Base-by-base conservation (phyloP, 2,329 filamentous ascomycete genomes). In the Arthroderma uncinatum region DNA sequence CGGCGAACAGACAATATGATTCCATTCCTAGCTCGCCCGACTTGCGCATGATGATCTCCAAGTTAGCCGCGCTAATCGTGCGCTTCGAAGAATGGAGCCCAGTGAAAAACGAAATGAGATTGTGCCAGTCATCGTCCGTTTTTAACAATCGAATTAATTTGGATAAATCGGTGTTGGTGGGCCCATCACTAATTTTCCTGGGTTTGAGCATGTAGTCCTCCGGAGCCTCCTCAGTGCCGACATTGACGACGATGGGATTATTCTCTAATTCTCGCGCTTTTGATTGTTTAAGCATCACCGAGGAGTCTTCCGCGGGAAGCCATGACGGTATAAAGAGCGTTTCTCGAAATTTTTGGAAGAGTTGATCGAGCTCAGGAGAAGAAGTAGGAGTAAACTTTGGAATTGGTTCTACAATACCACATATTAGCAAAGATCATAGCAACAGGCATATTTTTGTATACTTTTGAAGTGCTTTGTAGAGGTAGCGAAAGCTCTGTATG, bases 301-400 rank as follows among this genome's bases (percentile, higher is more conserved):
- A 67, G 58, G 67, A 67, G 57, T 76, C 73, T 42, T 66, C 66
- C 4, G 64, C 58, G 36, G 65, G 63, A 3, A 76, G 68, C 37
- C 68, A 68, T 53, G 66, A 67, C 28, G 74, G 74, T 33, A 75
- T 71, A 63, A 77, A 76, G 53, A 76, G 65, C 40, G 71, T 68
- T 59, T 75, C 63, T 61, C 74, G 73, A 64, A 73, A 74, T 58
- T 65, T 66, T 28, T 67, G 62, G 33, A 77, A 68, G 53, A 71
- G 64, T 44, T 69, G 61, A 61, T 75, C 69, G 57, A 76, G 65
- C 62, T 75, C 70, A 53, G 69, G 61, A 28, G 71, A 73, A 14
- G 68, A 67, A 53, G 72, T 72, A 12, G 68, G 66, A 30, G 63
- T 62, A 62, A 76, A 76, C 4, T 64, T 66, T 9, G 74, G 74